Conservation (phyloP, 352 stramenopile species). For the Phytopythium helicoides region DNA sequence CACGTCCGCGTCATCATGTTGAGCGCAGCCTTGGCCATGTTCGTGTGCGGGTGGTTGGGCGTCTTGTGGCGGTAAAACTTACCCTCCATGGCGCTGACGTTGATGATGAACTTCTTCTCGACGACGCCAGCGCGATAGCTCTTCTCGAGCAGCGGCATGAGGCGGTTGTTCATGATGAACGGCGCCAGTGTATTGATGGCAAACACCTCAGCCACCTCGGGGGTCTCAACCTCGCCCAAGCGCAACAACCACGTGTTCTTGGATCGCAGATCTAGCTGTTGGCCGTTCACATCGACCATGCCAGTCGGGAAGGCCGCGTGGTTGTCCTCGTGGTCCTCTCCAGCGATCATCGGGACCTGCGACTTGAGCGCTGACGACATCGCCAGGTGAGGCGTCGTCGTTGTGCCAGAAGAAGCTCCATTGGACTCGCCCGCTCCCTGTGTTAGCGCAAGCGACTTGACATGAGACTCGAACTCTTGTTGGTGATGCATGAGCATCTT, state of each 20-base stretch:
- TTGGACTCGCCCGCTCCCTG: constrained; percentile 22
- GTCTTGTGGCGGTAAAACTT: constrained; percentile 99
- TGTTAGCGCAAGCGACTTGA: constrained; percentile 58
- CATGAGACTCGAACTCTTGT: constrained; percentile 66
- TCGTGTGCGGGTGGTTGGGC: constrained; percentile 96
- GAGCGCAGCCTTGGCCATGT: constrained; percentile 97
- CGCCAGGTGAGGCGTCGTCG: constrained; percentile 18
- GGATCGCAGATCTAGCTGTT: constrained; percentile 94
- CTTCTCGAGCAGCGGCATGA: constrained; percentile 89
- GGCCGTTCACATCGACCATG: constrained; percentile 93
- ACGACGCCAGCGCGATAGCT: constrained; percentile 15
- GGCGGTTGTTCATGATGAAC: constrained; percentile 95
- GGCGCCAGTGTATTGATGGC: constrained; percentile 96
- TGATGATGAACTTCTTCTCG: constrained; percentile 94
- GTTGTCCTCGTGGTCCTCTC: constrained; percentile 65
- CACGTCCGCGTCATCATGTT: constrained; percentile 99
- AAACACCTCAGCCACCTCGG: constrained; percentile 87
- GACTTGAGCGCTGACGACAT: constrained; percentile 84
- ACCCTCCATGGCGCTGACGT: constrained; percentile 97
- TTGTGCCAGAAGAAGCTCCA: constrained; percentile 9
- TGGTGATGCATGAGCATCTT: constrained; percentile 80
- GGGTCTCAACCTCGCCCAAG: constrained; percentile 90
- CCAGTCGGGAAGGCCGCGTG: constrained; percentile 65
- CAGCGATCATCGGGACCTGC: constrained; percentile 74
- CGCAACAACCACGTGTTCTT: constrained; percentile 96